A percentile compares a stretch with the other conserved stretches of the same genome.
Evolutionary conservation across 768 basidiomycete species (phyloP).

Genomic region (Termitomyces bulborhizus): DNA sequence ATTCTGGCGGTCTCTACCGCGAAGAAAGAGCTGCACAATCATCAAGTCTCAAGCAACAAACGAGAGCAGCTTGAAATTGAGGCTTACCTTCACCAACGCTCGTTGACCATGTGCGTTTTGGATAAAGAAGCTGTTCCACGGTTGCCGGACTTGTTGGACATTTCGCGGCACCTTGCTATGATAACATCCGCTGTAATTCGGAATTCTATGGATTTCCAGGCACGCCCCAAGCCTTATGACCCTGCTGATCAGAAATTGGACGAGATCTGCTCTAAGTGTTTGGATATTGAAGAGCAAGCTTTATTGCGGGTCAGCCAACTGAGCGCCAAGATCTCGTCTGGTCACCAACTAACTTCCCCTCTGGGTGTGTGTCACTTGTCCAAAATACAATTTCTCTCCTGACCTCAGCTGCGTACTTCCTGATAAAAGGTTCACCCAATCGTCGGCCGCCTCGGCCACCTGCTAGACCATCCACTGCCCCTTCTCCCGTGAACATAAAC

Average conservation of each 20-base stretch:
- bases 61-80: conserved; percentile 50
- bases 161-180: conserved; percentile 72
- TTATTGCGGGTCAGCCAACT: conserved; percentile 61
- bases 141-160: conserved; percentile 70
- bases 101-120: conserved; percentile 47
- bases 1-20: conserved; percentile 66
- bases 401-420: background rate
- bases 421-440: background rate
- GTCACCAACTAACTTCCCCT: conserved; percentile 15
- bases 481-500: conserved; percentile 26
- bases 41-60: conserved; percentile 27
- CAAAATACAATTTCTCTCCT: background rate
- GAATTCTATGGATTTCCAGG: conserved; percentile 39
- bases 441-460: conserved; percentile 19
- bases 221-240: conserved; percentile 24
- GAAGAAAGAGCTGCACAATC: conserved; percentile 22
- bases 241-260: conserved; percentile 36
- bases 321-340: conserved; percentile 31
- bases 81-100: conserved; percentile 53
- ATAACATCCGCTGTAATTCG: conserved; percentile 75
- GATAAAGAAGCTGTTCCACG: conserved; percentile 67
- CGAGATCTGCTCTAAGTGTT: conserved; percentile 55
- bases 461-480: conserved; percentile 45
- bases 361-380: conserved; percentile 1
- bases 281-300: conserved; percentile 67